Conservation (phyloP, 192 early-diverging fungal genomes). For the Linnemannia zychae region DNA sequence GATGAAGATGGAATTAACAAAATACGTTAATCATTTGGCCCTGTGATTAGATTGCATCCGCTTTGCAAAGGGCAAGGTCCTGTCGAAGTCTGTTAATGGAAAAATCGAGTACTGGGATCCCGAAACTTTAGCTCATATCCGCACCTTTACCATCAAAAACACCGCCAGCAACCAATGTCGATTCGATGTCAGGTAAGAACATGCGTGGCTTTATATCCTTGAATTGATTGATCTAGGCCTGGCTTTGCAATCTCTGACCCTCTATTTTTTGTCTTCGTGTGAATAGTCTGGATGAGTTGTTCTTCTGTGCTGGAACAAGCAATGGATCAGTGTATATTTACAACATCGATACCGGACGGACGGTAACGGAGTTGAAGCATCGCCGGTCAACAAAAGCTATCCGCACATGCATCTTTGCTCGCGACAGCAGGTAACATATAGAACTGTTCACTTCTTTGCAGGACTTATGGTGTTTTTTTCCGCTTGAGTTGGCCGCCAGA, state of each 20-base stretch:
- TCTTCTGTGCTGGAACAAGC: constrained; percentile 81
- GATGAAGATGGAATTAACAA: neutral
- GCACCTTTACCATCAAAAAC: constrained; percentile 60
- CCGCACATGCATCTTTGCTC: constrained; percentile 82
- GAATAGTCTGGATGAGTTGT: constrained; percentile 78
- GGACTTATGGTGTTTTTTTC: neutral
- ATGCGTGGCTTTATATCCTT: neutral
- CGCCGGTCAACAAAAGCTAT: constrained; percentile 84
- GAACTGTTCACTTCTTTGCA: neutral
- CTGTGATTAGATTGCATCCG: constrained; percentile 74
- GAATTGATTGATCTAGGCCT: neutral
- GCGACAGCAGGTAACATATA: constrained; percentile 74
- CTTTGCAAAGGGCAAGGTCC: constrained; percentile 73
- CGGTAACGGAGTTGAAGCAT: constrained; percentile 75
- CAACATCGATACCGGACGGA: constrained; percentile 75
- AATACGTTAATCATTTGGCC: neutral
- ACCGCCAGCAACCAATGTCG: constrained; percentile 55
- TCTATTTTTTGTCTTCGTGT: constrained; percentile 21
- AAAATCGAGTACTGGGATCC: constrained; percentile 84
- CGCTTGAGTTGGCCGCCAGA: too few species aligned
- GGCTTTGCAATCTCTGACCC: neutral
- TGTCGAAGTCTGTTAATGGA: constrained; percentile 82
- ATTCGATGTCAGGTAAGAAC: constrained; percentile 59
- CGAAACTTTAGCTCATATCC: constrained; percentile 58
- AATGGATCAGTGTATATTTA: constrained; percentile 80